phyloP scores from a whole-genome alignment of 805 yeast species.

The Kodamaea sagamina region DNA sequence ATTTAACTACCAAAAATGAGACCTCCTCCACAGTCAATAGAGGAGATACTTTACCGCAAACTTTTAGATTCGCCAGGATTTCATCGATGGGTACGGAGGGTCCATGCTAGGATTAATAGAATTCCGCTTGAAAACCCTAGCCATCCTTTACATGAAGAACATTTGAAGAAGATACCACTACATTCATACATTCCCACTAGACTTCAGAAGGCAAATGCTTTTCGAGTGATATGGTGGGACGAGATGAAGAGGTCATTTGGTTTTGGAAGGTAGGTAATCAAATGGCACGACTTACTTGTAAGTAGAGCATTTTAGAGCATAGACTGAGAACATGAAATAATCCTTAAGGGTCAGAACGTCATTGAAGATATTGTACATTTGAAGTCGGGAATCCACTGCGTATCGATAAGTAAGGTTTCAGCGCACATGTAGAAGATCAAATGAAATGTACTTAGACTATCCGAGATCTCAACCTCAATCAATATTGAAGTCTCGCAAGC shows the following conservation, averaged over 20 bases:
- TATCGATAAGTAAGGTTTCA: no score
- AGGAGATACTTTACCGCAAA: slow-evolving; percentile 46
- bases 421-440: no score
- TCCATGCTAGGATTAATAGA: slow-evolving; percentile 66
- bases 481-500: no score
- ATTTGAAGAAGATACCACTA: slow-evolving; percentile 22
- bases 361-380: no score
- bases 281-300: no score
- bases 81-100: slow-evolving; percentile 59
- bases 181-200: slow-evolving; percentile 50
- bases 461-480: no score
- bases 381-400: no score
- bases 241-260: slow-evolving; percentile 61
- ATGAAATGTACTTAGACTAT: no score
- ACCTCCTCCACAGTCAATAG: slow-evolving; percentile 31
- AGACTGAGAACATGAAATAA: no score
- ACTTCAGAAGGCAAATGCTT: slow-evolving; percentile 62
- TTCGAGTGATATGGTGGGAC: slow-evolving; percentile 55
- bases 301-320: no score
- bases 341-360: no score
- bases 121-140: slow-evolving; percentile 46
- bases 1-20: not conserved
- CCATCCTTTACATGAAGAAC: slow-evolving; percentile 11
- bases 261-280: slow-evolving; percentile 37
- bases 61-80: slow-evolving; percentile 60